These are phyloP conservation scores for Aspergillus aculeatus DNA, from an alignment of 2,329 filamentous ascomycete species.

Conservation along the genomic window DNA sequence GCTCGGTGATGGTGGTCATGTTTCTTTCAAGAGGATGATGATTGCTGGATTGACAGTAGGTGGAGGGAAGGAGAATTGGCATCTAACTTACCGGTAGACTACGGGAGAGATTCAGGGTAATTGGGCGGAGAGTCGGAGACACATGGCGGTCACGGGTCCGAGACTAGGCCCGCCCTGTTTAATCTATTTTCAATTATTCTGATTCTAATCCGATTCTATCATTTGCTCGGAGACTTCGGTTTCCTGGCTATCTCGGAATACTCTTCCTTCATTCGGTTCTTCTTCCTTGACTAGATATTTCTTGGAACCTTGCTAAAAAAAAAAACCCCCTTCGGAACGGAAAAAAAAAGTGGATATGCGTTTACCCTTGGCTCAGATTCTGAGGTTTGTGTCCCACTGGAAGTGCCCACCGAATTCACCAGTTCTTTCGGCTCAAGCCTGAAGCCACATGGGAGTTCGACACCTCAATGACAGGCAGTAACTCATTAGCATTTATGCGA, in stretches of 20 bases:
- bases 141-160: slow-evolving; percentile 15
- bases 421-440: background rate
- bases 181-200: slow-evolving; percentile 2
- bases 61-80: background rate
- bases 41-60: background rate
- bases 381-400: too few relatives aligned
- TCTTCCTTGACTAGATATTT: background rate
- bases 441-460: background rate
- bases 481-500: background rate
- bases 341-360: background rate
- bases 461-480: background rate
- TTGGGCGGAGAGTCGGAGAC: slow-evolving; percentile 1
- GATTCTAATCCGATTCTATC: background rate
- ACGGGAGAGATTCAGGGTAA: background rate
- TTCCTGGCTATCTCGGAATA: slow-evolving; percentile 1
- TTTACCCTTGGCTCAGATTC: background rate
- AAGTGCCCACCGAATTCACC: background rate
- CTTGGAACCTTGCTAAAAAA: background rate
- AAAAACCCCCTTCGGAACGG: background rate
- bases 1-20: background rate
- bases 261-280: background rate
- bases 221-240: background rate
- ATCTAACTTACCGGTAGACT: background rate
- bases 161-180: background rate
- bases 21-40: background rate